Evolutionary conservation across 768 basidiomycete genomes (phyloP), one percentile per base, ranked within the genome.

Genomic region (Mycena leptocephala): DNA sequence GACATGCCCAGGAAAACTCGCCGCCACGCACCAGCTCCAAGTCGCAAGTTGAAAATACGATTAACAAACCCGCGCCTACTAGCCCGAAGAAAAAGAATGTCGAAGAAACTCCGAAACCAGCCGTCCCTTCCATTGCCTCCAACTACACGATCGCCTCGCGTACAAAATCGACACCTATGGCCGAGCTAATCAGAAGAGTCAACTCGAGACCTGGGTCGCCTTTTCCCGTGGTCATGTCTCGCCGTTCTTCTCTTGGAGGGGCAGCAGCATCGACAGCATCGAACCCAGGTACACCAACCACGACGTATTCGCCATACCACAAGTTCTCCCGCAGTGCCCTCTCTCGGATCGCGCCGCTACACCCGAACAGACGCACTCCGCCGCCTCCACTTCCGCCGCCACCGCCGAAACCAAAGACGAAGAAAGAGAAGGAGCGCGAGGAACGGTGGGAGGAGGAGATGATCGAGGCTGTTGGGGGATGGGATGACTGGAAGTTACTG

Each of bases 361-460:
- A 96, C 79, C 91, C 92, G 11, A 94, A 94, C 81, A 87, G 94
- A 61, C 89, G 91, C 18, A 91, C 93, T 1, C 95, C 95, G 0
- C 95, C 95, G 0, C 95, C 94, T 0, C 93, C 94, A 0, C 88
- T 87, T 2, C 95, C 95, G 0, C 91, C 92, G 5, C 92, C 92
- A 0, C 94, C 94, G 6, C 92, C 93, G 56, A 91, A 89, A 76
- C 94, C 92, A 85, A 96, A 96, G 87, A 93, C 91, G 65, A 95
- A 95, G 87, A 96, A 95, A 82, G 91, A 95, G 84, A 83, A 94
- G 28, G 90, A 92, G 80, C 84, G 90, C 80, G 95, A 96, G 84
- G 95, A 96, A 82, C 90, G 89, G 79, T 95, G 95, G 90, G 95
- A 95, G 81, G 91, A 94, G 82, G 95, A 96, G 84, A 84, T 96